phyloP scores from a whole-genome alignment of 306 rosid genomes.

The Begonia loranthoides region DNA sequence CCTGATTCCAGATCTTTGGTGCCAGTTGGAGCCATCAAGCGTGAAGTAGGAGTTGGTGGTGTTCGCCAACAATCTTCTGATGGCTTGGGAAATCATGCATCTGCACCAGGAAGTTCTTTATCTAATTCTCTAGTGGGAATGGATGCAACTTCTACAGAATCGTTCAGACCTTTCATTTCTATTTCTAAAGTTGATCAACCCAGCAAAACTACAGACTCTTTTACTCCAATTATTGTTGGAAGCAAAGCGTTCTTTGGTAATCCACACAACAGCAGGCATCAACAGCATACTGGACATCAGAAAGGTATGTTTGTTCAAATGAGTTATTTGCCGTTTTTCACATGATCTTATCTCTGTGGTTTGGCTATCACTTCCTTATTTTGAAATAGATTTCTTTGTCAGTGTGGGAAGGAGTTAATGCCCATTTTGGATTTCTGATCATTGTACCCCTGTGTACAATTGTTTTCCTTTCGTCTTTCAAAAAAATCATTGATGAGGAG shows the following conservation, averaged over 20 bases:
- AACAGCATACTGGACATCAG: slow-evolving; percentile 76
- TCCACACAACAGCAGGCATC: slow-evolving; percentile 47
- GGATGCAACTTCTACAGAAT: slow-evolving; percentile 47
- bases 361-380: background rate
- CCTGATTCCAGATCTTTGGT: slow-evolving; percentile 88
- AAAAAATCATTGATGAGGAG: too few species aligned
- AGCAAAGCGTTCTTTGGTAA: slow-evolving; percentile 40
- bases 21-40: slow-evolving; percentile 87
- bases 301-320: slow-evolving; percentile 43
- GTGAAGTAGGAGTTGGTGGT: slow-evolving; percentile 93
- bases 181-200: slow-evolving; percentile 46
- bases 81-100: slow-evolving; percentile 31
- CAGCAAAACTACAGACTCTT: slow-evolving; percentile 48
- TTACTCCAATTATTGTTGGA: slow-evolving; percentile 33
- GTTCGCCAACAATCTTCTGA: slow-evolving; percentile 66
- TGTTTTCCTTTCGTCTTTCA: too few species aligned
- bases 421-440: too few species aligned
- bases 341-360: background rate
- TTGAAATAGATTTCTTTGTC: too few species aligned
- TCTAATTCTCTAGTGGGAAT: slow-evolving; percentile 39
- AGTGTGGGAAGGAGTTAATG: too few species aligned
- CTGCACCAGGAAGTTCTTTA: slow-evolving; percentile 40
- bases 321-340: background rate
- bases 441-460: too few species aligned
- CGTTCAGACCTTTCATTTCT: slow-evolving; percentile 43